Base-by-base conservation (phyloP, 1,284 basidiomycete genomes). In the Ceratobasidium sp. region DNA sequence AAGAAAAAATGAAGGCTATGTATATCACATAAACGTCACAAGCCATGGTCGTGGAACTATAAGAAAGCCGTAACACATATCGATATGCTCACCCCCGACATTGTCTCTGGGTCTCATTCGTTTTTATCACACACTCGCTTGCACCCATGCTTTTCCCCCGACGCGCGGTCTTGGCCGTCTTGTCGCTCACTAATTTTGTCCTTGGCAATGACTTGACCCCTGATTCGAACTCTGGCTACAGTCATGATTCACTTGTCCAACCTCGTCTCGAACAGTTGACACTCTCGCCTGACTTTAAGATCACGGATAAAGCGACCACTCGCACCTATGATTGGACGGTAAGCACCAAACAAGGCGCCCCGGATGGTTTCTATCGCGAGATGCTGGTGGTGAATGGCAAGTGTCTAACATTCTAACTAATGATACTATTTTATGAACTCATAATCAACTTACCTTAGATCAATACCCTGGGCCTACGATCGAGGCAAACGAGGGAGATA, bases 391-490 rank as follows among this genome's bases (percentile, higher is more conserved):
- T 88, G 24, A 88, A 88, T 65, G 85, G 84, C 79, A 51, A 44
- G 79, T 77, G 4, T 27, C 31, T 29, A 50, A 50, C 29, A 1
- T 27, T 50, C 31, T n/a, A 9, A 2, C 15, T 22, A 4, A 15
- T 3, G 15, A 31, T 14, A 4, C 19, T 17, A 22, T 53, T 17
- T 57, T n/a, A 19, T n/a, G 15, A 1, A 14, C 24, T 31, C 29
- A 47, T 53, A 7, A n/a, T n/a, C n/a, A n/a, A 4, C 6, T n/a
- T 22, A 17, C 2, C 27, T 31, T 33, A 83, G 82, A 84, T 2
- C 81, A 83, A 73, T 85, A 79, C 59, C 87, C 87, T 0, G 87
- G 86, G 1, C 87, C 87, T 0, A 82, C 85, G 6, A 84, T 88
- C 67, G 84, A 87, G 75, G 86, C 82, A 1, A 87, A 87, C 78